Evolutionary conservation across 129 eudicot genomes (phyloP), one percentile per base, ranked within the genome.

Genomic region (Tagetes erecta): DNA sequence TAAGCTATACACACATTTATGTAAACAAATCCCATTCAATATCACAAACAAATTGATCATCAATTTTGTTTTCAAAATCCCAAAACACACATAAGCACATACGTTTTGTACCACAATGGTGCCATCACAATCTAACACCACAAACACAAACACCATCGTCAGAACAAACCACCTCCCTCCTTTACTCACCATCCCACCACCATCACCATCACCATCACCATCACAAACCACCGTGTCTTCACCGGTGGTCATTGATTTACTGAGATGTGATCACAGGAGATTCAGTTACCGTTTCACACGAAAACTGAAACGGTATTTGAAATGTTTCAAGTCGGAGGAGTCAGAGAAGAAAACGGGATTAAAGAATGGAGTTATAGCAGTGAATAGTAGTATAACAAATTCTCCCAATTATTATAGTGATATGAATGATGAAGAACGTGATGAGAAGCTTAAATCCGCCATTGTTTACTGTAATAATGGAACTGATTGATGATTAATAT

Each of bases 361-460:
- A 13, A 55, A 68, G 38, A 60, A 41, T 44, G 10, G 59, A 35
- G 0, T 20, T 33, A n/a, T 20, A 13, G 74, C 10, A 2, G 73
- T 42, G 44, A 57, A 11, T 10, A 60, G 60, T n/a, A 76, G 67
- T 46, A 6, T 11, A 38, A 47, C 55, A 62, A 65, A 35, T 1
- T 79, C 78, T 3, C 83, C 83, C 0, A 71, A 75, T 56, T 80
- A 58, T 71, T 83, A 83, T 27, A 79, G 76, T 12, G 37, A 66
- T 31, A 83, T 83, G 87, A 79, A 58, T 70, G 33, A 58, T 34
- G 87, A 79, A 65, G 84, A 83, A 55, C 84, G 87, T 3, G 79
- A 71, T 0, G 84, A 83, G 67, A 75, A 65, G 46, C 75, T 83
- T 14, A 83, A 71, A 67, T 71, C 87, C 5, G 79, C 72, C 58